Evolutionary conservation across 2,329 filamentous ascomycete genomes (phyloP), one percentile per base, ranked within the genome.

Genomic region (Fusarium austroafricanum): DNA sequence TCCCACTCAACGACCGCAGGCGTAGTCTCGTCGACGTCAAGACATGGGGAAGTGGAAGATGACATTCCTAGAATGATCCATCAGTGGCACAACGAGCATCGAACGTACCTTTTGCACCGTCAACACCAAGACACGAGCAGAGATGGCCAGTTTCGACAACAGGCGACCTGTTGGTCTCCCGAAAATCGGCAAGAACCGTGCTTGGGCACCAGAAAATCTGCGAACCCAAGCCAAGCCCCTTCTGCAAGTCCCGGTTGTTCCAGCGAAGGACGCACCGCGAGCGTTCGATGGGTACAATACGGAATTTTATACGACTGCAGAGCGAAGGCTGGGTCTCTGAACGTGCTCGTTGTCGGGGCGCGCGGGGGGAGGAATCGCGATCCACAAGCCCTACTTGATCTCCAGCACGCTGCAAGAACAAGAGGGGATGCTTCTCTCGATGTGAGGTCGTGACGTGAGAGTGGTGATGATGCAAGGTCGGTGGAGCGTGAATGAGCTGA

Each of bases 181-280:
- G 63, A 42, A 29, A 55, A 38, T 35, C 63, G 55, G 47, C 35
- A 20, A 51, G 47, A 29, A 29, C 47, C 23, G 47, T 26, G 47
- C 35, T 28, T 38, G 18, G 21, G 38, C 55, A 37, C 37, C 49
- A 61, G 55, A 37, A 33, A 35, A 15, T 23, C 61, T 61, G 61
- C 63, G 38, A 66, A 37, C 21, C 7, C 33, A 46, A 50, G 17
- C 45, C 45, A 49, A 7, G 18, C 31, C 31, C 44, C 63, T 53
- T 66, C 54, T 52, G 40, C 50, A 26, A 45, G 28, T 33, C 61
- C 62, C 62, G 60, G 53, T 65, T 47, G 44, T 65, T 65, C 61
- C 61, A 65, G 10, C 45, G 23, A 65, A 47, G 37, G 49, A 37
- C 26, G 21, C 38, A 33, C 15, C 33, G 20, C 49, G 12, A 60